Evolutionary conservation across 257 asterid genomes (phyloP).

Genomic region (Catharanthus roseus): DNA sequence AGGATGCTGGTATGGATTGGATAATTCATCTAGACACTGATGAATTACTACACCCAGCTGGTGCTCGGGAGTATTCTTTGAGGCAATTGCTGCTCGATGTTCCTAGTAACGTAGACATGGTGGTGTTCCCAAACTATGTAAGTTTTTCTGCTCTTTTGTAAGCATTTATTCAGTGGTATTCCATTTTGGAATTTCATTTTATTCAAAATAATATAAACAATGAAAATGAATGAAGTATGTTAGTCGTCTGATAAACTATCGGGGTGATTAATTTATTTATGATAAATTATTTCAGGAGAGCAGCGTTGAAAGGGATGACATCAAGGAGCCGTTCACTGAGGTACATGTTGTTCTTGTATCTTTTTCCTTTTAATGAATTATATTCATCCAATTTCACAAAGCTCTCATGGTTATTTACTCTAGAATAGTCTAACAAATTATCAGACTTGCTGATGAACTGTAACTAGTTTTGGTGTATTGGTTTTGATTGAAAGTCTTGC

Average conservation of each 20-base stretch:
- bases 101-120: conserved; percentile 90
- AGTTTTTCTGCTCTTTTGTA: conserved; percentile 24
- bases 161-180: not conserved
- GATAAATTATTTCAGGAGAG: conserved; percentile 65
- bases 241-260: not conserved
- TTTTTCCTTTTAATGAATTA: not conserved
- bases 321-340: conserved; percentile 95
- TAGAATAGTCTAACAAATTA: not conserved
- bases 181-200: not conserved
- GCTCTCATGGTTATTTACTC: too few relatives aligned
- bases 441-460: not conserved
- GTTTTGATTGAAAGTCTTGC: not conserved
- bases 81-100: conserved; percentile 77
- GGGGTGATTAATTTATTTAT: conserved; percentile 12
- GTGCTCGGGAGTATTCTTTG: conserved; percentile 86
- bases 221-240: not conserved
- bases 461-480: not conserved
- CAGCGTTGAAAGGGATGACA: conserved; percentile 88
- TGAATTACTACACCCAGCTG: conserved; percentile 92
- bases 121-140: conserved; percentile 93
- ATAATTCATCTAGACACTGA: conserved; percentile 97
- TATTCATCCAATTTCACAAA: not conserved
- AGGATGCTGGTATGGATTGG: conserved; percentile 97
- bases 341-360: conserved; percentile 30
- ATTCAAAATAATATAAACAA: not conserved